A percentile compares a stretch with the other conserved stretches of the same genome.
These are phyloP conservation scores for Torulaspora delbrueckii DNA, from an alignment of 805 yeast genomes.

Conservation along the genomic window DNA sequence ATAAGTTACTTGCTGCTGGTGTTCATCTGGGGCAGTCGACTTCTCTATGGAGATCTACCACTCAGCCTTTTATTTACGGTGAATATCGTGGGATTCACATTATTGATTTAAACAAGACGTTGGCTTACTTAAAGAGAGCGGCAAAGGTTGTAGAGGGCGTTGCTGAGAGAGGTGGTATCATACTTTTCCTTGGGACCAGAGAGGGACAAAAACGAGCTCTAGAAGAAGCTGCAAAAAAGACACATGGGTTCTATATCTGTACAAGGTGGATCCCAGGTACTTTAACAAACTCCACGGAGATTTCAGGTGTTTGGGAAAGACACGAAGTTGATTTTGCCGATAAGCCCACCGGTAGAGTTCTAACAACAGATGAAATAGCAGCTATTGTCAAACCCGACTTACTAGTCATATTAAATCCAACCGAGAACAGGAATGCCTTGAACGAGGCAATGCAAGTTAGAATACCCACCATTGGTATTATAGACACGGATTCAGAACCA, in stretches of 20 bases:
- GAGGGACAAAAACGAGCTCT: slow-evolving; percentile 71
- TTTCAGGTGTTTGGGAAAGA: slow-evolving; percentile 54
- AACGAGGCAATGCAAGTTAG: slow-evolving; percentile 76
- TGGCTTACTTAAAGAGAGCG: slow-evolving; percentile 71
- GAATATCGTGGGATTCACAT: slow-evolving; percentile 86
- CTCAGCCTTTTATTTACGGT: slow-evolving; percentile 84
- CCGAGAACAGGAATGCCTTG: slow-evolving; percentile 74
- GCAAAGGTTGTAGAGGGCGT: slow-evolving; percentile 80
- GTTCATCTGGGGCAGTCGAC: slow-evolving; percentile 94
- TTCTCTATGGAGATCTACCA: slow-evolving; percentile 68
- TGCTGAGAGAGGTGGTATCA: slow-evolving; percentile 76
- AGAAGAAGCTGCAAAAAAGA: slow-evolving; percentile 71
- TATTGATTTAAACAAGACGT: slow-evolving; percentile 83
- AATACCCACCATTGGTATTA: slow-evolving; percentile 88
- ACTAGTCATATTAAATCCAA: slow-evolving; percentile 80
- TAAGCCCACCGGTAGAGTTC: slow-evolving; percentile 54
- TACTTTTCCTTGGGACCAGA: slow-evolving; percentile 79
- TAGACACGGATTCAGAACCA: slow-evolving; percentile 93
- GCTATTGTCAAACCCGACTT: slow-evolving; percentile 80
- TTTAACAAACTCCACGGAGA: slow-evolving; percentile 74
- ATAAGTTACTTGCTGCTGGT: slow-evolving; percentile 81
- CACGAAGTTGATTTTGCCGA: slow-evolving; percentile 76
- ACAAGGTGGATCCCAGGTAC: slow-evolving; percentile 94
- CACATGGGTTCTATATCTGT: slow-evolving; percentile 75
- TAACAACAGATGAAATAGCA: slow-evolving; percentile 46